Evolutionary conservation across 202 grass and related monocot genomes (phyloP).

Genomic region (Cymbopogon flexuosus): DNA sequence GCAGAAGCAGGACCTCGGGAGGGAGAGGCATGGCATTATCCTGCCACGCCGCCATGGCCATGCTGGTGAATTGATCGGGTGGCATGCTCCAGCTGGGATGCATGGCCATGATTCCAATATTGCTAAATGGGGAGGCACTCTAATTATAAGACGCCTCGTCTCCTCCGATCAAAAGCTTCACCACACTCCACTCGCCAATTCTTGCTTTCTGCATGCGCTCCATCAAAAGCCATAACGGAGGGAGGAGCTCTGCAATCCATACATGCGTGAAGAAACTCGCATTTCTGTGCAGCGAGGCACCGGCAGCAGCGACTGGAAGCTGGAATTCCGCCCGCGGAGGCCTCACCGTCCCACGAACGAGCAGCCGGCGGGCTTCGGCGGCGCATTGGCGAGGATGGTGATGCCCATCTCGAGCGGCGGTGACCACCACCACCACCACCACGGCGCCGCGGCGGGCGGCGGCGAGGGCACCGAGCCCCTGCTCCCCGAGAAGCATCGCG

Average conservation of each 20-base stretch:
- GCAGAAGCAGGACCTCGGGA: not conserved
- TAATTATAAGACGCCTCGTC: slow-evolving; percentile 47
- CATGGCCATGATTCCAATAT: slow-evolving; percentile 5
- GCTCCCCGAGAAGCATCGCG: slow-evolving; percentile 40
- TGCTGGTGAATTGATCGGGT: not conserved
- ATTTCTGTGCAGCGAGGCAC: not conserved
- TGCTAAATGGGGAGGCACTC: slow-evolving; percentile 43
- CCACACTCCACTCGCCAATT: not conserved
- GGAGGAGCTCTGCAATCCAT: not conserved
- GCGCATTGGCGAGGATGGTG: slow-evolving; percentile 28
- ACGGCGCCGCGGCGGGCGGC: slow-evolving; percentile 32
- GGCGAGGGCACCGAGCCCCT: slow-evolving; percentile 45
- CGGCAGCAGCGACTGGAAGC: not conserved
- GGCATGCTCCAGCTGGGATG: not conserved
- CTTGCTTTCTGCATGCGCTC: not conserved
- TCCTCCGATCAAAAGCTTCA: slow-evolving; percentile 28
- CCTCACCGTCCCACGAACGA: not conserved
- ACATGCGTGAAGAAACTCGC: not conserved
- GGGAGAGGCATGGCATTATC: not conserved
- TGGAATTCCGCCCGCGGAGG: slow-evolving; percentile 45
- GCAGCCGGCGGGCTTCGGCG: not conserved
- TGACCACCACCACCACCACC: slow-evolving; percentile 30
- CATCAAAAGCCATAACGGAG: not conserved
- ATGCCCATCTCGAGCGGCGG: slow-evolving; percentile 47
- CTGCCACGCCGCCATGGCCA: too few relatives aligned